phyloP scores from a whole-genome alignment of 2,329 filamentous ascomycete species.

The Clathrospora elynae region DNA sequence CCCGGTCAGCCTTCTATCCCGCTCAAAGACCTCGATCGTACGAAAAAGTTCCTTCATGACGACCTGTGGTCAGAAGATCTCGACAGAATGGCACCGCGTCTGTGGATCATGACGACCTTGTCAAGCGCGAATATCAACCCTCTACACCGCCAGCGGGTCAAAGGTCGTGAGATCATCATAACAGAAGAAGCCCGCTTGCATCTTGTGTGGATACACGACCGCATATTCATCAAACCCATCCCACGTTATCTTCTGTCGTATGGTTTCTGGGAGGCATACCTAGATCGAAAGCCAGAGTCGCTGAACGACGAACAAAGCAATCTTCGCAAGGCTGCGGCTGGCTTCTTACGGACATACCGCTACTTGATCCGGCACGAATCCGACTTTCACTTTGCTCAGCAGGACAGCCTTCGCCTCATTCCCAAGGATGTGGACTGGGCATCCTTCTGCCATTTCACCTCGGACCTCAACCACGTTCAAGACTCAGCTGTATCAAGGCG shows the following conservation, averaged over 20 bases:
- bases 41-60: slow-evolving; percentile 1
- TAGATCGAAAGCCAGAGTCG: slow-evolving; percentile 5
- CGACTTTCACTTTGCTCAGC: slow-evolving; percentile 46
- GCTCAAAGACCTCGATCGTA: slow-evolving; percentile 1
- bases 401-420: slow-evolving; percentile 24
- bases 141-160: slow-evolving; percentile 24
- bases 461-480: slow-evolving; percentile 30
- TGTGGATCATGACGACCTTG: slow-evolving; percentile 15
- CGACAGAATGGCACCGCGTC: slow-evolving; percentile 3
- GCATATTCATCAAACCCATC: slow-evolving; percentile 30
- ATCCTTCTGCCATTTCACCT: slow-evolving; percentile 22
- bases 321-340: slow-evolving; percentile 28
- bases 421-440: slow-evolving; percentile 28
- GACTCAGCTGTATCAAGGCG: slow-evolving; percentile 44
- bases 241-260: slow-evolving; percentile 26
- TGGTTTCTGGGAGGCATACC: slow-evolving; percentile 19
- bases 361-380: slow-evolving; percentile 49
- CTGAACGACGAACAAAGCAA: slow-evolving; percentile 2
- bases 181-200: slow-evolving; percentile 26
- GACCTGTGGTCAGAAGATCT: slow-evolving; percentile 6
- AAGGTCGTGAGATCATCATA: slow-evolving; percentile 23
- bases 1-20: slow-evolving; percentile 3
- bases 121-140: slow-evolving; percentile 20
- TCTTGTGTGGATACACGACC: slow-evolving; percentile 25
- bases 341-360: slow-evolving; percentile 51